Evolutionary conservation across 2,329 filamentous ascomycete genomes (phyloP), one percentile per base, ranked within the genome.

Genomic region (Scopulariopsis brevicaulis): DNA sequence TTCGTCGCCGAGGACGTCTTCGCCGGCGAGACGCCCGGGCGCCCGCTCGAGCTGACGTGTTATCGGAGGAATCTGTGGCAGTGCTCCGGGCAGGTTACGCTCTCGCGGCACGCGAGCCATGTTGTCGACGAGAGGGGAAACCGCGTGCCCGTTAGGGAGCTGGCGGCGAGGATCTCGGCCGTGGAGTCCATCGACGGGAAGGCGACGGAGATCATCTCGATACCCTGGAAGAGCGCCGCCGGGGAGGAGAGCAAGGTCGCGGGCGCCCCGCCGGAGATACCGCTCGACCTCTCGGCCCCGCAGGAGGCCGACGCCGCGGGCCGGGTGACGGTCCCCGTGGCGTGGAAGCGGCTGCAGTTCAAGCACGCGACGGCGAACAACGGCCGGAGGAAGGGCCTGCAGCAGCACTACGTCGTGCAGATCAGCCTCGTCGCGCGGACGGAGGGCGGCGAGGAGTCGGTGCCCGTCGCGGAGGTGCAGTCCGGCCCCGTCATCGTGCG

Each of bases 311-410:
- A 96, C 66, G 86, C 86, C 1, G 85, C 89, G 58, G 55, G 46
- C 5, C 87, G 85, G 59, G 85, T 93, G 10, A 89, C 84, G 46
- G 83, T 96, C 59, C 89, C 91, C 1, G 86, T 96, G 57, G 86
- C 90, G 37, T 97, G 93, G 93, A 96, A 96, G 71, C 80, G 93
- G 57, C 74, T 97, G 59, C 93, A 97, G 70, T 97, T 97, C 71
- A 89, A 96, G 66, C 94, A 96, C 64, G 93, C 93, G 1, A 97
- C 93, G 0, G 93, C 93, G 55, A 97, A 97, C 70, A 97, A 97
- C 68, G 93, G 93, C 14, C 83, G 93, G 57, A 82, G 93, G 63
- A 96, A 96, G 72, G 93, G 96, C 62, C 75, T 96, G 53, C 93
- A 97, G 69, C 93, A 97, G 70, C 92, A 96, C 70, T 97, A 96